These are phyloP conservation scores for Cercospora citrullina DNA, from an alignment of 2,329 filamentous ascomycete species.

Conservation along the genomic window DNA sequence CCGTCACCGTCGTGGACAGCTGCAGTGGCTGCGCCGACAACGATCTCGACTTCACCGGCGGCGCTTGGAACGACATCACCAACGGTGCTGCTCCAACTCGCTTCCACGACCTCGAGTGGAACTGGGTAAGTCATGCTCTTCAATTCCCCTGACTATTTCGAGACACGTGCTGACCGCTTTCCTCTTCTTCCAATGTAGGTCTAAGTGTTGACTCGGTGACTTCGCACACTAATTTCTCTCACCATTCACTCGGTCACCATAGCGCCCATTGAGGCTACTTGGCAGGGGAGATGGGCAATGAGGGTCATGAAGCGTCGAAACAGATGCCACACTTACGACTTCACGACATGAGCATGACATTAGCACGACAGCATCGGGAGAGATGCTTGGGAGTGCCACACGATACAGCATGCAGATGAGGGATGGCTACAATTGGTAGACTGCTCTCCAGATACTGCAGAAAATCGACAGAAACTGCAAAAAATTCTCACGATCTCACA, in stretches of 20 bases:
- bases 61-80: slow-evolving; percentile 16
- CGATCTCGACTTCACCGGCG: slow-evolving; percentile 42
- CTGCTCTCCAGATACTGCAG: neutral
- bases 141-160: neutral
- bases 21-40: slow-evolving; percentile 54
- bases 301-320: neutral
- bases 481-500: neutral
- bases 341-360: neutral
- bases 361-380: neutral
- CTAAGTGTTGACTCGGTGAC: neutral
- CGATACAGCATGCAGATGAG: neutral
- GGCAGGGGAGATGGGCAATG: neutral
- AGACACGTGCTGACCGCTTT: neutral
- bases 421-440: neutral
- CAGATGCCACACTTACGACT: neutral
- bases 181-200: neutral
- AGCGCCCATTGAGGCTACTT: neutral
- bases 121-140: neutral
- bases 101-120: neutral
- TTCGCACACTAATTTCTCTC: neutral
- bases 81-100: slow-evolving; percentile 7
- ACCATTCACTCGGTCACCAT: neutral
- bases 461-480: neutral
- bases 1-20: slow-evolving; percentile 68
- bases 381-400: neutral